Percentiles rank a stretch among this genome's conserved stretches.
Conservation (phyloP, 2,329 filamentous ascomycete genomes). For the Pseudocercospora eumusae region DNA sequence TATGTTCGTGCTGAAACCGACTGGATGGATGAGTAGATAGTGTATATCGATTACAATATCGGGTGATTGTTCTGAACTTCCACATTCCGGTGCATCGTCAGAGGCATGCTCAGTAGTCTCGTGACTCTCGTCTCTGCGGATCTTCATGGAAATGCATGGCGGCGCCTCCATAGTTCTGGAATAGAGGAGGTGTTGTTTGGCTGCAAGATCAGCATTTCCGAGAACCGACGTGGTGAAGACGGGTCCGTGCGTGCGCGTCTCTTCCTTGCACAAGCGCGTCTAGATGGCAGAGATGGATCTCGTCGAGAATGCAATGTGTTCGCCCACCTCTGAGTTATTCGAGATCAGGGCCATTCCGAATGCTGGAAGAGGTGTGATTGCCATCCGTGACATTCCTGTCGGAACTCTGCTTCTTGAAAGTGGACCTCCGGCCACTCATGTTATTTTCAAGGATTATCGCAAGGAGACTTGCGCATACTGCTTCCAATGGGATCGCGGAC, state of each 20-base stretch:
- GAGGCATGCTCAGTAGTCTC: background rate
- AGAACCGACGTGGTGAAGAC: background rate
- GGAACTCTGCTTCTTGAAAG: constrained; percentile 43
- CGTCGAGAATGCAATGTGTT: constrained; percentile 18
- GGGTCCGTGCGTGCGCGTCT: background rate
- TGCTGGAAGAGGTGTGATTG: constrained; percentile 51
- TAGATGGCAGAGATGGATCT: background rate
- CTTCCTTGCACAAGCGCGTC: constrained; percentile 1
- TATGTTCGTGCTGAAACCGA: background rate
- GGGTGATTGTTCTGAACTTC: background rate
- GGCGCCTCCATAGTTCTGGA: background rate
- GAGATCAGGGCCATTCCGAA: constrained; percentile 45
- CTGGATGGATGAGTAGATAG: no score
- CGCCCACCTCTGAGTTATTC: constrained; percentile 33
- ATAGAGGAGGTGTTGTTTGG: constrained; percentile 4
- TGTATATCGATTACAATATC: no score
- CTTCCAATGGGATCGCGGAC: constrained; percentile 50
- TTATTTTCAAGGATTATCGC: constrained; percentile 50
- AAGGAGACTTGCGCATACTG: constrained; percentile 53
- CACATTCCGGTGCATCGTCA: background rate
- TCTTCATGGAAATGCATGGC: background rate
- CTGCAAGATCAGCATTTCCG: background rate
- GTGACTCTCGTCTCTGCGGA: background rate
- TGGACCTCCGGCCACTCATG: constrained; percentile 43
- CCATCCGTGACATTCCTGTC: constrained; percentile 39